Percentiles rank a stretch among this genome's conserved stretches.
Evolutionary conservation across 2,329 filamentous ascomycete genomes (phyloP).

Genomic region (Pseudogymnoascus sp.): DNA sequence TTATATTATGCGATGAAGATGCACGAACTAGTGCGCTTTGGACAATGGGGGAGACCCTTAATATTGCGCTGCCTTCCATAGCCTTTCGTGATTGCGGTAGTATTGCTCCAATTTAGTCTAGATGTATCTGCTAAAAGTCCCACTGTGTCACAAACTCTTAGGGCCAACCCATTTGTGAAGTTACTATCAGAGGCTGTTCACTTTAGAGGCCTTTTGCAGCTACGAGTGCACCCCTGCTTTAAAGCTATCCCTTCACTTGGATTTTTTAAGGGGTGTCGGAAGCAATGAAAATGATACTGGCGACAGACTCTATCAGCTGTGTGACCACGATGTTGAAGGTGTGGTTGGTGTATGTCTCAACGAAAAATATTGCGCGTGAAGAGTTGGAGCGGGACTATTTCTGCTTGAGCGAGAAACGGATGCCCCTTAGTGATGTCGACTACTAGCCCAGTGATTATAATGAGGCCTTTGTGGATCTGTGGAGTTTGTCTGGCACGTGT

Average conservation of each 20-base stretch:
- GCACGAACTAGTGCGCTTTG: neutral
- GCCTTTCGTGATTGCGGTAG: neutral
- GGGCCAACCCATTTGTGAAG: too few species aligned
- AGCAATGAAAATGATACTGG: neutral
- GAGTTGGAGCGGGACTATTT: neutral
- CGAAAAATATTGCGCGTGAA: neutral
- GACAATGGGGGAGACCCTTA: neutral
- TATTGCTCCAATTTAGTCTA: neutral
- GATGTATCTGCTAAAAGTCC: neutral
- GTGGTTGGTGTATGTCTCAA: too few species aligned
- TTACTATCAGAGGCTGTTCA: too few species aligned
- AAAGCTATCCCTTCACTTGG: too few species aligned
- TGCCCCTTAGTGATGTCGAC: neutral
- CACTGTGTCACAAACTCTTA: neutral
- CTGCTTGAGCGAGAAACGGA: neutral
- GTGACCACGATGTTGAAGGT: neutral
- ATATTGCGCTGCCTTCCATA: neutral
- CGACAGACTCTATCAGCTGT: neutral
- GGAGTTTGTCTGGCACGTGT: neutral
- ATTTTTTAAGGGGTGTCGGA: too few species aligned
- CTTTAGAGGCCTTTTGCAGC: too few species aligned
- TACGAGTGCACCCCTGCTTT: too few species aligned
- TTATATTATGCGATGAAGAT: neutral
- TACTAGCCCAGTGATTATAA: neutral
- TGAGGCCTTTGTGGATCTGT: neutral